A percentile compares a stretch with the other conserved stretches of the same genome.
Evolutionary conservation across 129 eudicot species (phyloP).

Genomic region (Mikania micrantha): DNA sequence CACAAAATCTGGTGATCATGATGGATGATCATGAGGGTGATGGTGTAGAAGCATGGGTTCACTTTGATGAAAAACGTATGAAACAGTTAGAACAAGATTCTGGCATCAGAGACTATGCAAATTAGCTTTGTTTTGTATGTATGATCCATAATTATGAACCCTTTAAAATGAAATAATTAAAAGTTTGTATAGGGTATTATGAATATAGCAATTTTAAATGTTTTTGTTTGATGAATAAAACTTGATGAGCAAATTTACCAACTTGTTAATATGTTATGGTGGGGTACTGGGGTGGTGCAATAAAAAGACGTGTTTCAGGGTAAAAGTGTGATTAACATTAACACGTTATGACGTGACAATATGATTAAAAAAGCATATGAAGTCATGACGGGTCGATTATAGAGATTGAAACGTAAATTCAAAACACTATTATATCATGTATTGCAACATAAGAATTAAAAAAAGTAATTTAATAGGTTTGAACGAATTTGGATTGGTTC

Average conservation of each 20-base stretch:
- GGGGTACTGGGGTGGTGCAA: no score
- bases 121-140: not conserved
- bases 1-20: slow-evolving; percentile 25
- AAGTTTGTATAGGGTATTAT: not conserved
- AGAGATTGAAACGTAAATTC: no score
- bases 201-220: not conserved
- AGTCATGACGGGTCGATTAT: no score
- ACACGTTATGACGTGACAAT: no score
- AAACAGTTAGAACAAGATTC: slow-evolving; percentile 25
- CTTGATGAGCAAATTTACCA: not conserved
- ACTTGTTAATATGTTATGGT: no score
- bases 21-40: slow-evolving; percentile 27
- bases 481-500: no score
- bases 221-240: not conserved
- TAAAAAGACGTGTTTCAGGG: no score
- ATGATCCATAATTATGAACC: not conserved
- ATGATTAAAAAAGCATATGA: no score
- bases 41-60: slow-evolving; percentile 45
- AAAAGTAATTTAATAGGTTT: no score
- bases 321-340: no score
- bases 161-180: slow-evolving; percentile 2
- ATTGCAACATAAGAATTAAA: no score
- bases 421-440: no score
- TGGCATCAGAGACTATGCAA: slow-evolving; percentile 19
- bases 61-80: slow-evolving; percentile 30